Evolutionary conservation across 2,329 filamentous ascomycete genomes (phyloP).

Genomic region (Aureobasidium sp.): DNA sequence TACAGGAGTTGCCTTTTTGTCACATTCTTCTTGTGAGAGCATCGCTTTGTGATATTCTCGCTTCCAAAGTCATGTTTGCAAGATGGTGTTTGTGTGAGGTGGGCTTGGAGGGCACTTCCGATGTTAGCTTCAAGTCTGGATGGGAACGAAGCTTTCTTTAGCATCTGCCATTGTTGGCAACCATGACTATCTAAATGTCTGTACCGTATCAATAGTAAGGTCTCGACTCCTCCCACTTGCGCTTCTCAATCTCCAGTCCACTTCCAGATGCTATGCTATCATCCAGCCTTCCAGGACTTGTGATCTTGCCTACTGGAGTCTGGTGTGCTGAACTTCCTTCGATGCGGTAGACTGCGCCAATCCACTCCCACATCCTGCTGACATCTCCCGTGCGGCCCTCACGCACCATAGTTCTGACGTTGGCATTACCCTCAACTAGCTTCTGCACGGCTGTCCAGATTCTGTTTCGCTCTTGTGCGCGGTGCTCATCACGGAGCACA

Average conservation of each 20-base stretch:
- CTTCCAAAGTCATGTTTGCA: not conserved
- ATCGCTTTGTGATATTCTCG: not conserved
- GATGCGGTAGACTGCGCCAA: constrained; percentile 46
- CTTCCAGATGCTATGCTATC: constrained; percentile 22
- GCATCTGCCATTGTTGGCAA: not conserved
- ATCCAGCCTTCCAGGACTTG: constrained; percentile 9
- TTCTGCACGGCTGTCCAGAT: constrained; percentile 77
- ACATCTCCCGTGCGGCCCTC: constrained; percentile 50
- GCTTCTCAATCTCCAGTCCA: constrained; percentile 28
- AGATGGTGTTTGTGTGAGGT: not conserved
- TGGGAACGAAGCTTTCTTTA: constrained; percentile 5
- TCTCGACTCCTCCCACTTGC: constrained; percentile 43
- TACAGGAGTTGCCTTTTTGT: not conserved
- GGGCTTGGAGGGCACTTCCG: not conserved
- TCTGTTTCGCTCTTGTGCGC: constrained; percentile 64
- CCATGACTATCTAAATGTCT: not conserved
- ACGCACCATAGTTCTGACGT: constrained; percentile 73
- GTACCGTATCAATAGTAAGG: constrained; percentile 35
- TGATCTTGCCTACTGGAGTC: constrained; percentile 21
- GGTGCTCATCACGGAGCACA: constrained; percentile 75
- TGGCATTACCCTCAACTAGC: constrained; percentile 90
- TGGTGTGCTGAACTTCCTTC: constrained; percentile 24
- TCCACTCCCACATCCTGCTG: constrained; percentile 62
- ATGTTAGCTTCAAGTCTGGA: not conserved
- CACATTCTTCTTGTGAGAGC: not conserved